Evolutionary conservation across 2,329 filamentous ascomycete species (phyloP), one percentile per base, ranked within the genome.

Genomic region (Sarocladium brachiariae): DNA sequence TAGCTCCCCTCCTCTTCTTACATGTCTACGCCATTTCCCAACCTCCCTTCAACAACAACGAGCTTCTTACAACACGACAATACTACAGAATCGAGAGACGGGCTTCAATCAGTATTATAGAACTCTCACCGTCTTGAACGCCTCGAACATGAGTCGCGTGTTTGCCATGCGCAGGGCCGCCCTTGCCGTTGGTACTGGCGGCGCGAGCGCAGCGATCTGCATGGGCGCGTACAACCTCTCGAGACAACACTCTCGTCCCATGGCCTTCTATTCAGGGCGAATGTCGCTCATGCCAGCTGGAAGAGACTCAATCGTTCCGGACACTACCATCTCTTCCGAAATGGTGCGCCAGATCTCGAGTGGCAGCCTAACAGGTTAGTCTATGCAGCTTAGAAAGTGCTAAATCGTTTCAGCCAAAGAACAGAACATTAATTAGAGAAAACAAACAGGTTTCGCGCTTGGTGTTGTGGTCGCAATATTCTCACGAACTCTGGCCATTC

Each of bases 401-500:
- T n/a, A n/a, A n/a, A n/a, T n/a, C n/a, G n/a, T n/a, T n/a, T n/a
- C n/a, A n/a, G n/a, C n/a, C n/a, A n/a, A n/a, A n/a, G n/a, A n/a
- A n/a, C n/a, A n/a, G n/a, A n/a, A n/a, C n/a, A n/a, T n/a, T n/a
- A n/a, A n/a, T n/a, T n/a, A n/a, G n/a, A n/a, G n/a, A n/a, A n/a
- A n/a, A n/a, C n/a, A n/a, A n/a, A 3, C 50, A 84, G 83, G 84
- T 16, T 78, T 87, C 51, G 58, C 77, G n/a, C 67, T 76, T 2
- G 86, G 86, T 1, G 59, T 91, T 27, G 68, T 84, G 0, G 74
- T 90, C 23, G 81, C 82, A 52, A 70, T 85, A 14, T 89, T 91
- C 64, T 89, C 84, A 8, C 81, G 80, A 61, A 80, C 84, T 1
- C 69, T 91, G 45, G 83, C 85, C 1, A 60, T 90, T 14, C 63